Conservation (phyloP, 2,329 filamentous ascomycete species). For the Pseudogymnoascus sp. region DNA sequence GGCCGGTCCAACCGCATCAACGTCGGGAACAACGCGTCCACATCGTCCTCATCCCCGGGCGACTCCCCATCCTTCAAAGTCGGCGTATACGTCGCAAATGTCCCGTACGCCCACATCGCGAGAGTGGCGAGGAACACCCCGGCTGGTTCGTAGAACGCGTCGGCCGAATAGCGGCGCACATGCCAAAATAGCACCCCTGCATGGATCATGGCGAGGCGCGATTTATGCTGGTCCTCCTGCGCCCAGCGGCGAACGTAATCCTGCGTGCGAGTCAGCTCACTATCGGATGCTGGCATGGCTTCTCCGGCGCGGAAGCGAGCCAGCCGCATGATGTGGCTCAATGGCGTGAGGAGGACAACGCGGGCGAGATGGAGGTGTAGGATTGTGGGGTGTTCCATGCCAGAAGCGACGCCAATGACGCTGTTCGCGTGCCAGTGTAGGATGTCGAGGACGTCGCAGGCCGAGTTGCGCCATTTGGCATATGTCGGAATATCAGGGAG, state of each 20-base stretch:
- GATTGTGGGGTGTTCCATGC: constrained; percentile 36
- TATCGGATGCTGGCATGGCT: background rate
- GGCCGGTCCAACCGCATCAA: constrained; percentile 47
- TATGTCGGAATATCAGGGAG: constrained; percentile 39
- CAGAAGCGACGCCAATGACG: constrained; percentile 30
- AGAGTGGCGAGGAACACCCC: constrained; percentile 38
- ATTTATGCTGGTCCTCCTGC: constrained; percentile 44
- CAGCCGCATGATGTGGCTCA: constrained; percentile 18
- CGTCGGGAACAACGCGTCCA: constrained; percentile 26
- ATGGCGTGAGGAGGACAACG: constrained; percentile 33
- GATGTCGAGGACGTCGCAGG: constrained; percentile 35
- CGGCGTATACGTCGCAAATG: constrained; percentile 1
- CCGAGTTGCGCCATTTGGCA: constrained; percentile 37
- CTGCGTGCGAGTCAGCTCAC: constrained; percentile 21
- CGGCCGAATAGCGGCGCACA: constrained; percentile 39
- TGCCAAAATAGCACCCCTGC: constrained; percentile 45
- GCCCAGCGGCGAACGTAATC: constrained; percentile 39
- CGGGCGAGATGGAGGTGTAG: constrained; percentile 35
- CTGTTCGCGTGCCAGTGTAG: constrained; percentile 37
- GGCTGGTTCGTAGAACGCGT: constrained; percentile 39
- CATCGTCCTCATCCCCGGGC: constrained; percentile 11
- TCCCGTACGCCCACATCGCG: constrained; percentile 37
- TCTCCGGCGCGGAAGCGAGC: constrained; percentile 11
- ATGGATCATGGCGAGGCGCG: constrained; percentile 47
- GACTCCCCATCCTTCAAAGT: background rate